Evolutionary conservation across 768 basidiomycete species (phyloP).

Genomic region (Multifurca ochricompacta): DNA sequence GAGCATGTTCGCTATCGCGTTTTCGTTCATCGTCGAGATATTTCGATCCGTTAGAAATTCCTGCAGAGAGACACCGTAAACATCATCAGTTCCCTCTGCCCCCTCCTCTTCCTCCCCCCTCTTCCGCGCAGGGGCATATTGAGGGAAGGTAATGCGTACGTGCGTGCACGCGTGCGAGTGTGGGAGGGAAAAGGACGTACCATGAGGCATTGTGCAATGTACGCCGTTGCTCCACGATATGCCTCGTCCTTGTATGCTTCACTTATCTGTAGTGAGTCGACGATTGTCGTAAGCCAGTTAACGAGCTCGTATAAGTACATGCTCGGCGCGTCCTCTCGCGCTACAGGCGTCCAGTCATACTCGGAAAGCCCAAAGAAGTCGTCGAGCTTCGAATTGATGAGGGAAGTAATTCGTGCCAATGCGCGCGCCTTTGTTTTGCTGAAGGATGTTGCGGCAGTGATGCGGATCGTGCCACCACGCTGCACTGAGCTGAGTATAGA

Average conservation of each 20-base stretch:
- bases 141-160: neutral
- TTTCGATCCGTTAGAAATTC: slow-evolving; percentile 71
- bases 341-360: slow-evolving; percentile 84
- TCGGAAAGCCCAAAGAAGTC: slow-evolving; percentile 94
- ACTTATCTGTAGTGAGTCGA: slow-evolving; percentile 81
- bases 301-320: slow-evolving; percentile 93
- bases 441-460: slow-evolving; percentile 59
- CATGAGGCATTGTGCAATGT: slow-evolving; percentile 84
- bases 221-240: slow-evolving; percentile 80
- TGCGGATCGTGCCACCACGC: slow-evolving; percentile 70
- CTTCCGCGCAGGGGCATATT: no score
- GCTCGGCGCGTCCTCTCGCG: slow-evolving; percentile 71
- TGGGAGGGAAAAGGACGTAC: slow-evolving; percentile 36
- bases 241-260: slow-evolving; percentile 84
- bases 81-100: neutral
- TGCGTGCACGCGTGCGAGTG: no score
- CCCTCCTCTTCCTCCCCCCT: no score
- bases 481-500: slow-evolving; percentile 51
- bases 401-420: slow-evolving; percentile 63
- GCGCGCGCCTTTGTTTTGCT: slow-evolving; percentile 60
- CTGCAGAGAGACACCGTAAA: slow-evolving; percentile 35
- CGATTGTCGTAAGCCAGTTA: slow-evolving; percentile 94
- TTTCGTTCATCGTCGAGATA: slow-evolving; percentile 77
- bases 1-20: slow-evolving; percentile 77
- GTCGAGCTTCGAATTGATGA: slow-evolving; percentile 88